These are phyloP conservation scores for Thalassiosira tumida DNA, from an alignment of 352 stramenopile genomes.

Conservation along the genomic window DNA sequence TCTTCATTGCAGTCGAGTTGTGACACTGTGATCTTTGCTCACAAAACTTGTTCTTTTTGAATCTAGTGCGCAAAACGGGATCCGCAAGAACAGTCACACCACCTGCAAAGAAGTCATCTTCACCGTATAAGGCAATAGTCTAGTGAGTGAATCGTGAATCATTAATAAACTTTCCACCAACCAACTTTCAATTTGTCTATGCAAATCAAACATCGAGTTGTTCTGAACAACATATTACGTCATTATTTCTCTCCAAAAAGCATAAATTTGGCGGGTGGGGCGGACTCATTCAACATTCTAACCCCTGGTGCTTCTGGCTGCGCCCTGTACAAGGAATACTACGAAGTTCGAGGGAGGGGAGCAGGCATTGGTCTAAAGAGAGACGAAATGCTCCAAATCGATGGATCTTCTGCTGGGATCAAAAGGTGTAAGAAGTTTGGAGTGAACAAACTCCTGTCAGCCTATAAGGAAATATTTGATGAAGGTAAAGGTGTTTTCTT, in stretches of 20 bases:
- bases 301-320: conserved; percentile 72
- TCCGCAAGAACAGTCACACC: conserved; percentile 49
- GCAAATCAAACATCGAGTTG: neutral
- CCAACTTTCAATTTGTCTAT: too few species aligned
- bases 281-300: conserved; percentile 86
- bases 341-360: conserved; percentile 46
- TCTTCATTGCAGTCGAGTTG: neutral
- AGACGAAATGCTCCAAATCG: conserved; percentile 75
- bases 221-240: neutral
- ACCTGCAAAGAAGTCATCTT: conserved; percentile 45
- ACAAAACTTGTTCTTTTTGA: neutral
- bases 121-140: conserved; percentile 86
- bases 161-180: neutral
- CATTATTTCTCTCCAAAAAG: too few species aligned
- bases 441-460: conserved; percentile 74
- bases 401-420: conserved; percentile 67
- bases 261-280: conserved; percentile 82
- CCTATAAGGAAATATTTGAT: conserved; percentile 82
- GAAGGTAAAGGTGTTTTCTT: conserved; percentile 77
- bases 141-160: neutral
- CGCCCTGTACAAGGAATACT: conserved; percentile 76
- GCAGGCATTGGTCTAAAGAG: conserved; percentile 75
- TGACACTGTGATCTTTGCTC: neutral
- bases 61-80: conserved; percentile 64
- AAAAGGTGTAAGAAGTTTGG: conserved; percentile 81